phyloP scores from a whole-genome alignment of 202 grass and related monocot genomes.

The Carex arenaria region DNA sequence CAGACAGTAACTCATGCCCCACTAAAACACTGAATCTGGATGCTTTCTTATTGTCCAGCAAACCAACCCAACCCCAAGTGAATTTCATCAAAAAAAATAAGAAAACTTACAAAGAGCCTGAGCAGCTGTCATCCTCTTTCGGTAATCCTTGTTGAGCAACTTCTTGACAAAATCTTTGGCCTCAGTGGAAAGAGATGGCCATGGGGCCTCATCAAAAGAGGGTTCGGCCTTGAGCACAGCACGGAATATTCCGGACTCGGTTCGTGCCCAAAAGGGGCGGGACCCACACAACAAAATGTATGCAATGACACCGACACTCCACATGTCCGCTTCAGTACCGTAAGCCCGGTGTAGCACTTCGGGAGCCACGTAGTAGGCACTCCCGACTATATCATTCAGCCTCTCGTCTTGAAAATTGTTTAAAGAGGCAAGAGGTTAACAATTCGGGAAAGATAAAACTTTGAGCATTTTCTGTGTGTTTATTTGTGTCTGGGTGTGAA shows the following conservation, averaged over 20 bases:
- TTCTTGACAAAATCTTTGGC: slow-evolving; percentile 97
- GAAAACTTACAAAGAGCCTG: slow-evolving; percentile 83
- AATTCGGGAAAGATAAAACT: neutral
- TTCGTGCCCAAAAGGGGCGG: slow-evolving; percentile 94
- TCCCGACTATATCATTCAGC: slow-evolving; percentile 98
- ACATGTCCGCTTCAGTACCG: slow-evolving; percentile 96
- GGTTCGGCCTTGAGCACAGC: slow-evolving; percentile 96
- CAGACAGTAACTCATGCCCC: neutral
- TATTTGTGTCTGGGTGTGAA: neutral
- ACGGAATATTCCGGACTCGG: slow-evolving; percentile 97
- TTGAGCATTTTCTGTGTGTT: neutral
- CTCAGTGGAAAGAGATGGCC: slow-evolving; percentile 77
- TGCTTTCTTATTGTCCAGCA: neutral
- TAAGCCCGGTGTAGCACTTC: slow-evolving; percentile 96
- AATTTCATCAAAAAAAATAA: neutral
- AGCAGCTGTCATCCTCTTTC: slow-evolving; percentile 94
- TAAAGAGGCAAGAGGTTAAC: neutral
- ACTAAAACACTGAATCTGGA: neutral
- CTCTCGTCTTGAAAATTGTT: slow-evolving; percentile 68
- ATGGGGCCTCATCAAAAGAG: slow-evolving; percentile 91
- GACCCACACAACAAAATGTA: slow-evolving; percentile 96
- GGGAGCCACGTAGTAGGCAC: slow-evolving; percentile 95
- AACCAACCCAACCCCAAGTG: neutral
- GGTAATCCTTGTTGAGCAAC: slow-evolving; percentile 98
- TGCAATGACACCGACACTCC: slow-evolving; percentile 98